Evolutionary conservation across 257 asterid species (phyloP).

Genomic region (Linderniella brevidens): DNA sequence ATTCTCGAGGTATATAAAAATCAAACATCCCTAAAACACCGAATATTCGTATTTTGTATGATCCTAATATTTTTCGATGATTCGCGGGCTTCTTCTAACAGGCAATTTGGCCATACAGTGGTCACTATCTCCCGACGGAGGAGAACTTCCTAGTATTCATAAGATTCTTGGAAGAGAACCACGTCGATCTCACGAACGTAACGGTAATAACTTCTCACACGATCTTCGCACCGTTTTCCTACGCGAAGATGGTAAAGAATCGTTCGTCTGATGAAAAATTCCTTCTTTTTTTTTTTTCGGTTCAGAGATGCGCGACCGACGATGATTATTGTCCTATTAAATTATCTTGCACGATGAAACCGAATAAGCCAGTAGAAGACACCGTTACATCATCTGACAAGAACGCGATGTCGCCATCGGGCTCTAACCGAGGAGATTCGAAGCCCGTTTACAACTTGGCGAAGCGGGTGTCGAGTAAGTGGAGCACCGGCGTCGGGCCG

Average conservation of each 20-base stretch:
- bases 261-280: neutral
- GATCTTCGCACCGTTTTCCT: neutral
- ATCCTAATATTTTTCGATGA: neutral
- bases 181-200: slow-evolving; percentile 40
- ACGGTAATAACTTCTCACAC: slow-evolving; percentile 21
- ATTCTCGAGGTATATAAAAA: slow-evolving; percentile 28
- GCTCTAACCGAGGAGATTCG: too few species aligned
- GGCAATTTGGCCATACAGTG: slow-evolving; percentile 60
- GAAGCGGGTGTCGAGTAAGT: slow-evolving; percentile 62
- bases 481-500: slow-evolving; percentile 85
- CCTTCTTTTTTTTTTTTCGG: neutral
- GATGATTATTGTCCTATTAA: neutral
- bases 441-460: slow-evolving; percentile 30
- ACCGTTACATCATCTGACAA: neutral
- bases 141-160: slow-evolving; percentile 21
- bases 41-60: neutral
- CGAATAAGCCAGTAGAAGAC: slow-evolving; percentile 4
- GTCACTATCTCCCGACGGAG: slow-evolving; percentile 65
- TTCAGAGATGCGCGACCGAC: slow-evolving; percentile 3
- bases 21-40: neutral
- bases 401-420: too few species aligned
- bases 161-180: slow-evolving; percentile 37
- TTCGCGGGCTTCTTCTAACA: too few species aligned
- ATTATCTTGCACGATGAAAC: neutral
- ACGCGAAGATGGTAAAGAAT: too few species aligned